Conservation (phyloP, 2,329 filamentous ascomycete species). For the Rhinocladiella similis region DNA sequence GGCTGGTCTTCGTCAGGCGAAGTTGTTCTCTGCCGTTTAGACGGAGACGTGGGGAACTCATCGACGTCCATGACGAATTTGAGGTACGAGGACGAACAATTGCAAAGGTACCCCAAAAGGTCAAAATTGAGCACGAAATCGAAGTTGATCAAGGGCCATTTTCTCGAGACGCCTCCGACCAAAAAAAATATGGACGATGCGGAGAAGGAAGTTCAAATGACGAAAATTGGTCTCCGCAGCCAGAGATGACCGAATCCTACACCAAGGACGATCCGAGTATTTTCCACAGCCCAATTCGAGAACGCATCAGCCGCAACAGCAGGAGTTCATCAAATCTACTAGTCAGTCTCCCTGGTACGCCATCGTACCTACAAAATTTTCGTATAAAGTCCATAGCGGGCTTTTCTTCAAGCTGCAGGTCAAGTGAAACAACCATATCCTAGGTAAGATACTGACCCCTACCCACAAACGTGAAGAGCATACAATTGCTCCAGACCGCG, state of each 20-base stretch:
- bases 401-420: too few relatives aligned
- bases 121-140: background rate
- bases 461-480: background rate
- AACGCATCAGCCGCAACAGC: too few relatives aligned
- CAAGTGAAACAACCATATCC: too few relatives aligned
- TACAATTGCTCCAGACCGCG: too few relatives aligned
- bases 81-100: background rate
- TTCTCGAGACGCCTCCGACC: background rate
- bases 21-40: constrained; percentile 24
- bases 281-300: too few relatives aligned
- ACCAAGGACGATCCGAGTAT: background rate
- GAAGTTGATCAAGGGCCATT: background rate
- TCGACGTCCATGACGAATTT: constrained; percentile 19
- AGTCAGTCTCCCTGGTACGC: too few relatives aligned
- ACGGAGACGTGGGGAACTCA: constrained; percentile 27
- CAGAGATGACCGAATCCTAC: too few relatives aligned
- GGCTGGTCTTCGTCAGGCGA: constrained; percentile 18
- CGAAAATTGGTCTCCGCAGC: background rate
- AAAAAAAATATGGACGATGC: constrained; percentile 1
- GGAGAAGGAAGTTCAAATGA: constrained; percentile 6
- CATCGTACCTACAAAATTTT: too few relatives aligned
- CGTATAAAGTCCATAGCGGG: too few relatives aligned
- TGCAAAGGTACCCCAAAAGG: background rate
- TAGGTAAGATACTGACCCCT: background rate
- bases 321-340: too few relatives aligned